Base-by-base conservation (phyloP, 2,329 filamentous ascomycete species). In the Geosmithia flava region DNA sequence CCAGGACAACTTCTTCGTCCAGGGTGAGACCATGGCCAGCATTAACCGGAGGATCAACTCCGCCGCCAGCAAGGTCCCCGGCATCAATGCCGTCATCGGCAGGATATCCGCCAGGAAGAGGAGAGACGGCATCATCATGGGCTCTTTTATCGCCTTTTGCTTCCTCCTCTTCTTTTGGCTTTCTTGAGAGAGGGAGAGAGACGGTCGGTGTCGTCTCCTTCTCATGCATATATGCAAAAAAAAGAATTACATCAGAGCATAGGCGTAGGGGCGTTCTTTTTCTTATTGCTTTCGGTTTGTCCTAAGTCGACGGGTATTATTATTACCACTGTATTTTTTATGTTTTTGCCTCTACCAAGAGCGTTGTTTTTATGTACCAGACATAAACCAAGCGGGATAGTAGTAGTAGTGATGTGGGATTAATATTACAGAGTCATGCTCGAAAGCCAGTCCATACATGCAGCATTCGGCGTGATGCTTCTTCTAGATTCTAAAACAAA, bases 81-180 rank as follows among this genome's bases (percentile, higher is more conserved):
- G 93, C 1, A 81, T 98, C 57, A 98, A 97, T 66, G 82, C 82
- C 47, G 70, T 98, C 60, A 97, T 98, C 57, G 81, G 82, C 47
- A 85, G 87, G 67, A 98, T 98, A 66, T 91, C 90, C 47, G 83
- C 87, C 50, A 94, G 95, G 73, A 95, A 95, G 76, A 81, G 91
- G 63, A 82, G 93, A 57, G 93, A 98, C 66, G 90, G 90, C 29
- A 83, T 98, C 55, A 95, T 98, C 54, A 77, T 98, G 70, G 93
- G 88, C 17, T 72, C 74, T 44, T 95, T 98, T 59, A 89, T 98
- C 59, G 90, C 89, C 0, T 77, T 95, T 56, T 97, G 93, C 68
- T 94, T 94, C 61, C 67, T 97, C 57, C 68, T 94, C 68, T 77
- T 97, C 58, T 94, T 81, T 64, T 85, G 93, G 60, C 69, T 81